These are phyloP conservation scores for Hypoxylon sp. DNA, from an alignment of 2,329 filamentous ascomycete species.

Conservation along the genomic window DNA sequence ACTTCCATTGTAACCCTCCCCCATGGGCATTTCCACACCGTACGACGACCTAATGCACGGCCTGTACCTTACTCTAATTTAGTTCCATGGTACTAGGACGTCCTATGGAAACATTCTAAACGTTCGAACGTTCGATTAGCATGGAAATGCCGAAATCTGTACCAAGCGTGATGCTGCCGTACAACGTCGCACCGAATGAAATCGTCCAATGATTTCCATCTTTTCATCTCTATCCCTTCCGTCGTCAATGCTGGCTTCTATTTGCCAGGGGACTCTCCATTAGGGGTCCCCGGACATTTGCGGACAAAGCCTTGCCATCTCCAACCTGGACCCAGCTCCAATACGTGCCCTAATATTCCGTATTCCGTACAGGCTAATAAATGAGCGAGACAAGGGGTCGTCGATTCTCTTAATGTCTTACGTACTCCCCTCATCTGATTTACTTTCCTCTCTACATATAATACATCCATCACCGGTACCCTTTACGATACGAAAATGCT, in stretches of 20 bases:
- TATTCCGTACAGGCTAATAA: constrained; percentile 29
- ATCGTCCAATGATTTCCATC: constrained; percentile 6
- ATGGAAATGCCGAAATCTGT: constrained; percentile 22
- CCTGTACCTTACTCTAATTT: constrained; percentile 12
- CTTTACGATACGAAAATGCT: background rate
- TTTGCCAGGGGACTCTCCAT: background rate
- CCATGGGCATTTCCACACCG: background rate
- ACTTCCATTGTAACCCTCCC: too few relatives aligned
- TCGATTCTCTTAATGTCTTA: constrained; percentile 3
- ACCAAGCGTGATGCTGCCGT: constrained; percentile 28
- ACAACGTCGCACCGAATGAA: constrained; percentile 24
- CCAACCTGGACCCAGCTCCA: background rate
- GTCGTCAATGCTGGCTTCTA: background rate
- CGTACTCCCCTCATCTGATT: constrained; percentile 4
- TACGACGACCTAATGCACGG: constrained; percentile 1
- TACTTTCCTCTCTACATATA: background rate
- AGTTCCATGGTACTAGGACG: constrained; percentile 5
- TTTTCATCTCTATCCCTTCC: constrained; percentile 5
- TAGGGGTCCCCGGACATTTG: constrained; percentile 1
- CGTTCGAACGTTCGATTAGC: constrained; percentile 18
- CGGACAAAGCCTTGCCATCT: constrained; percentile 5
- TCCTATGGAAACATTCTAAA: constrained; percentile 15
- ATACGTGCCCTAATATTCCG: background rate
- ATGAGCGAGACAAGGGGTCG: constrained; percentile 11
- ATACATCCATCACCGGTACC: background rate